Conservation (phyloP, 2,329 filamentous ascomycete species). For the Fusarium chaquense region DNA sequence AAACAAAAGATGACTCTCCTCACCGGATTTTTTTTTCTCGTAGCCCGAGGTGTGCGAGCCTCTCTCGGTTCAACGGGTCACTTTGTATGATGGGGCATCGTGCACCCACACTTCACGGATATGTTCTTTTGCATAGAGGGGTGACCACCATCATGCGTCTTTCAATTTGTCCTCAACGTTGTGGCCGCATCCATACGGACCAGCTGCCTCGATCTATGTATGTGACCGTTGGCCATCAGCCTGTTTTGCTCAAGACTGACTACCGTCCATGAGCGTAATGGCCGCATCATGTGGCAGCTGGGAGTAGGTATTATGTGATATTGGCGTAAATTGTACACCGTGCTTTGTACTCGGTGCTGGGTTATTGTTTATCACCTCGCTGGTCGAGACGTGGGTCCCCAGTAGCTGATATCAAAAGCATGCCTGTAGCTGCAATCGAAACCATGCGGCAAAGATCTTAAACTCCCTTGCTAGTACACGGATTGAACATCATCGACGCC, state of each 20-base stretch:
- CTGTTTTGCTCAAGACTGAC: conserved; percentile 2
- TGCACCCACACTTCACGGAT: conserved; percentile 42
- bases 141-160: conserved; percentile 41
- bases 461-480: conserved; percentile 18
- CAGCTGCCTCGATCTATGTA: conserved; percentile 14
- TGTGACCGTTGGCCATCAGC: conserved; percentile 4
- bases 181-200: conserved; percentile 11
- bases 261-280: conserved; percentile 10
- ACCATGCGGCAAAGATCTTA: conserved; percentile 26
- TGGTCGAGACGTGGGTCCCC: not conserved
- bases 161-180: conserved; percentile 23
- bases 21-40: not conserved
- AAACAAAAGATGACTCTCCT: not conserved
- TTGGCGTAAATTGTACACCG: not conserved
- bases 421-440: conserved; percentile 17
- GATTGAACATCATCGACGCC: conserved; percentile 15
- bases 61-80: conserved; percentile 41
- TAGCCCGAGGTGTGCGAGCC: conserved; percentile 15
- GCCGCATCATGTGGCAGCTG: conserved; percentile 2
- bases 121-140: conserved; percentile 44
- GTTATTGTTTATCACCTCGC: not conserved
- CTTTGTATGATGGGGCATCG: conserved; percentile 43
- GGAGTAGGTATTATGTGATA: not conserved
- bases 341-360: not conserved
- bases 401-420: conserved; percentile 9